phyloP scores from a whole-genome alignment of 2,329 filamentous ascomycete genomes.

The Ophiocordyceps camponoti-leonardi region DNA sequence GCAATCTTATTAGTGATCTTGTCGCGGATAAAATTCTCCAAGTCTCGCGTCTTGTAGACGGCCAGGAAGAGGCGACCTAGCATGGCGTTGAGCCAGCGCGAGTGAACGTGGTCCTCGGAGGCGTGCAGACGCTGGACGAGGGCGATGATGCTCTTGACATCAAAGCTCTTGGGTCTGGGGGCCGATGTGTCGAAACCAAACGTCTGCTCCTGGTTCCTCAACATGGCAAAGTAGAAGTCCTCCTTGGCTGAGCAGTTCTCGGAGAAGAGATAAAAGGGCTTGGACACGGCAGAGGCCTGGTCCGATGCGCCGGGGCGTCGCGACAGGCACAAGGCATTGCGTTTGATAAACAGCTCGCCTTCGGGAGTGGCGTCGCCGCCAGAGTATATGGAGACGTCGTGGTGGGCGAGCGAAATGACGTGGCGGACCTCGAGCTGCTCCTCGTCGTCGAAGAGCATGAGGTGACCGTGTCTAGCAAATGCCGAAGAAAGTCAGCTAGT shows the following conservation, averaged over 20 bases:
- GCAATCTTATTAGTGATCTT: constrained; percentile 96
- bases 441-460: constrained; percentile 95
- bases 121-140: constrained; percentile 84
- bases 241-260: constrained; percentile 95
- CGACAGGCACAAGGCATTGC: constrained; percentile 73
- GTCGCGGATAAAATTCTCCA: constrained; percentile 61
- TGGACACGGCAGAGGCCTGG: constrained; percentile 40
- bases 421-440: constrained; percentile 92
- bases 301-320: constrained; percentile 41
- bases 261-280: constrained; percentile 86
- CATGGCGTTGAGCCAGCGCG: constrained; percentile 84
- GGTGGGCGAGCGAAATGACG: constrained; percentile 82
- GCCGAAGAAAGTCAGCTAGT: constrained; percentile 1
- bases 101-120: constrained; percentile 78
- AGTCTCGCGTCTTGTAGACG: constrained; percentile 66
- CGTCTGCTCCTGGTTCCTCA: constrained; percentile 65
- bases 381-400: constrained; percentile 70
- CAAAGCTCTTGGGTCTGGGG: constrained; percentile 59
- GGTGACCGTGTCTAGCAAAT: constrained; percentile 58
- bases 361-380: constrained; percentile 67
- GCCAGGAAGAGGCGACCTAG: constrained; percentile 78
- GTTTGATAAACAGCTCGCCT: constrained; percentile 88
- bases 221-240: constrained; percentile 89
- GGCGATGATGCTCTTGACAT: constrained; percentile 72
- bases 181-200: constrained; percentile 34